These are phyloP conservation scores for Cenchrus fungigraminus DNA, from an alignment of 176 grass and related monocot species.

Conservation along the genomic window DNA sequence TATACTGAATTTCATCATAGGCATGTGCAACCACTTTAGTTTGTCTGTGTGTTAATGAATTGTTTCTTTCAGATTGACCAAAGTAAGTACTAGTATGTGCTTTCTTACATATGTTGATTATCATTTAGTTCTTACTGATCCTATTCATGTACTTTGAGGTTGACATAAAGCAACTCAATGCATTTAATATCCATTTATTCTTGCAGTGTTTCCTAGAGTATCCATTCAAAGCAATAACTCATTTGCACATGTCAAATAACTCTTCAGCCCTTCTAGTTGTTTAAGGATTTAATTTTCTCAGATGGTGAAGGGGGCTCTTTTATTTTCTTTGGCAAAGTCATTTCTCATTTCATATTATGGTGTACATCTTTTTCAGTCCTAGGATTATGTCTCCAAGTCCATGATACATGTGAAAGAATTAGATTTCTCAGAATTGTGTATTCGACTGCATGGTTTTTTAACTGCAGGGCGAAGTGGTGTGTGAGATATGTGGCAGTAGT, in stretches of 20 bases:
- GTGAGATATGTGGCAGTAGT: conserved; percentile 43
- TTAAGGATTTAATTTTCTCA: not conserved
- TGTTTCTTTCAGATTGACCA: not conserved
- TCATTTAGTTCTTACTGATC: not conserved
- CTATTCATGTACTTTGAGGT: not conserved
- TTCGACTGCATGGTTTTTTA: conserved; percentile 1
- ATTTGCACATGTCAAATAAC: conserved; percentile 2
- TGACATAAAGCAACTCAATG: not conserved
- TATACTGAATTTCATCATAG: not conserved
- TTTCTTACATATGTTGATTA: no score
- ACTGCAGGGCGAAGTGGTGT: conserved; percentile 17
- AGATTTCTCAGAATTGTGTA: not conserved
- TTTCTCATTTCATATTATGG: not conserved
- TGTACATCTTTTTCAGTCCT: conserved; percentile 12
- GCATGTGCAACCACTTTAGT: not conserved
- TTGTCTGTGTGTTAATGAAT: not conserved
- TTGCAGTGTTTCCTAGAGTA: not conserved
- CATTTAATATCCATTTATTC: not conserved
- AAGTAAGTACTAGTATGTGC: not conserved
- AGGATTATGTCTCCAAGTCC: not conserved
- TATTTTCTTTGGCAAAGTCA: not conserved
- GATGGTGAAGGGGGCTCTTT: not conserved
- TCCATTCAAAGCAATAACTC: not conserved
- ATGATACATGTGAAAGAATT: not conserved
- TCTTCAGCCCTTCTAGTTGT: not conserved